Conservation (phyloP, 805 yeast species). For the Lipomyces orientalis region DNA sequence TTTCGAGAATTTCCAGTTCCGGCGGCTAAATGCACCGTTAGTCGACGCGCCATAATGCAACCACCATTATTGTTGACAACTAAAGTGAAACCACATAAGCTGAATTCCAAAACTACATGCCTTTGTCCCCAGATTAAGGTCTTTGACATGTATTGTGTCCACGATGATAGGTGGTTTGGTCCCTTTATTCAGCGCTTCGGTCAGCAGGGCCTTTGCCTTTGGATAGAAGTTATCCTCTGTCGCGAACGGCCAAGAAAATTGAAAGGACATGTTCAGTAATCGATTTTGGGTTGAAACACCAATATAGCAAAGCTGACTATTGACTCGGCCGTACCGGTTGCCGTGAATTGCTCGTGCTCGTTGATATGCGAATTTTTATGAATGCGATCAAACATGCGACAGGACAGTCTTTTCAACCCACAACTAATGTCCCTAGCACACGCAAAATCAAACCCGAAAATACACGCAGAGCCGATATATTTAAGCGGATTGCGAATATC, state of each 20-base stretch:
- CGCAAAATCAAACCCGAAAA: neutral
- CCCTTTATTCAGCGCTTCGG: conserved; percentile 76
- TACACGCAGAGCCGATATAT: neutral
- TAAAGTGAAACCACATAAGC: neutral
- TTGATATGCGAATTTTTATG: neutral
- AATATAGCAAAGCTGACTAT: neutral
- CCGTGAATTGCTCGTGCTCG: neutral
- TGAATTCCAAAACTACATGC: conserved; percentile 38
- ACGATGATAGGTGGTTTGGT: conserved; percentile 71
- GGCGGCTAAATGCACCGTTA: conserved; percentile 53
- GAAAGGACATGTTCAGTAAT: conserved; percentile 64
- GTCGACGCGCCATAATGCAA: neutral
- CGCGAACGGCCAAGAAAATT: conserved; percentile 76
- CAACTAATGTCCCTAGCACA: neutral
- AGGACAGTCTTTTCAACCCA: neutral
- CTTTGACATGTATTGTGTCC: conserved; percentile 68
- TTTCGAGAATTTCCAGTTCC: conserved; percentile 74
- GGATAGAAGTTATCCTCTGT: conserved; percentile 66
- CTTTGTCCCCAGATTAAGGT: conserved; percentile 71
- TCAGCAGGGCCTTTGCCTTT: conserved; percentile 68
- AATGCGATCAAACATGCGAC: neutral
- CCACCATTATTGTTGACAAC: neutral
- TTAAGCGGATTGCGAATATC: neutral
- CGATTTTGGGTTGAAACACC: neutral
- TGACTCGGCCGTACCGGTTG: neutral